Percentiles rank a stretch among this genome's conserved stretches.
These are phyloP conservation scores for Naganishia cerealis DNA, from an alignment of 1,284 basidiomycete genomes.

Conservation along the genomic window DNA sequence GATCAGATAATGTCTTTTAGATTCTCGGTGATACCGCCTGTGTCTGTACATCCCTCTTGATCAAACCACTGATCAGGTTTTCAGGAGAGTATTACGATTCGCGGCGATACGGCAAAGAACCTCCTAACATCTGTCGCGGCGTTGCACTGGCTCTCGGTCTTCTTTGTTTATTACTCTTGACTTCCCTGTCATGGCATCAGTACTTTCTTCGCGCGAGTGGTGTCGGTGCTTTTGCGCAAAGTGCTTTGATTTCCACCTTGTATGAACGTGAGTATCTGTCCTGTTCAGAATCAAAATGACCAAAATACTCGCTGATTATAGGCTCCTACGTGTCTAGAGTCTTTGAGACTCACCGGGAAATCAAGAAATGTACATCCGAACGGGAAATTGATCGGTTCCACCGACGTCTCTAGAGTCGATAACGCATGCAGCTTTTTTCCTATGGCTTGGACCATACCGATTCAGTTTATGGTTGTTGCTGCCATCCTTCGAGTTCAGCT, in stretches of 20 bases:
- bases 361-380: conserved; percentile 79
- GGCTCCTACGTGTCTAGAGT: conserved; percentile 50
- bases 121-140: conserved; percentile 68
- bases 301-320: neutral
- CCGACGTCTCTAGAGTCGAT: conserved; percentile 78
- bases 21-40: conserved; percentile 69
- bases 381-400: conserved; percentile 85
- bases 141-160: conserved; percentile 73
- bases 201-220: conserved; percentile 62
- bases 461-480: conserved; percentile 52
- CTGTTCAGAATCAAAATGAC: no score
- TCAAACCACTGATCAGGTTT: conserved; percentile 77
- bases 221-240: conserved; percentile 76
- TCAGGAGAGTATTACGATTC: conserved; percentile 65
- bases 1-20: conserved; percentile 30
- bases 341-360: conserved; percentile 74
- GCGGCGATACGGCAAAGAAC: conserved; percentile 54
- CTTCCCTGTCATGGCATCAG: conserved; percentile 72
- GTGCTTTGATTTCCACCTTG: conserved; percentile 83
- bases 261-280: conserved; percentile 60
- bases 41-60: conserved; percentile 73
- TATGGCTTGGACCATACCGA: conserved; percentile 68
- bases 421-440: conserved; percentile 79
- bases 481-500: conserved; percentile 56
- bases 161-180: conserved; percentile 67